Conservation (phyloP, 371 early-diverging fungal species). For the Mortierella sp. region DNA sequence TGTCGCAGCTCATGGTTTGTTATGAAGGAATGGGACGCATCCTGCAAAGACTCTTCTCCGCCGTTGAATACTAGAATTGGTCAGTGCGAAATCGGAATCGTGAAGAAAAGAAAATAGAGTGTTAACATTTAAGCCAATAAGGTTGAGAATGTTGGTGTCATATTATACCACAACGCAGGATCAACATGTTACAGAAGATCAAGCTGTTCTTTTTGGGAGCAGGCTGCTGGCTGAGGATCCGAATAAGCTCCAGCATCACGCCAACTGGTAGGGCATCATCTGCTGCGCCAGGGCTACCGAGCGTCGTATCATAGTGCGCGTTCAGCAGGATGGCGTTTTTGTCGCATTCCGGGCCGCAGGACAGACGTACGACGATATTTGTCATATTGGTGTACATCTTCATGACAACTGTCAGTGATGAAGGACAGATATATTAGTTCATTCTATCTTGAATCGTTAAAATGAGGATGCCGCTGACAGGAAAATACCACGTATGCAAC, state of each 20-base stretch:
- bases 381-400: constrained; percentile 77
- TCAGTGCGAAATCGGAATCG: neutral
- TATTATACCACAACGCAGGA: neutral
- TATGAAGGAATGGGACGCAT: constrained; percentile 82
- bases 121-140: too few relatives aligned
- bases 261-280: constrained; percentile 80
- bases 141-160: neutral
- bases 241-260: constrained; percentile 79
- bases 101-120: too few relatives aligned
- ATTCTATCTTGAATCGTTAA: too few relatives aligned
- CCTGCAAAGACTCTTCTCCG: constrained; percentile 82
- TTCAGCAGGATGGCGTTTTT: constrained; percentile 74
- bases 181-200: constrained; percentile 62
- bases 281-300: constrained; percentile 70
- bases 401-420: constrained; percentile 60
- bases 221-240: constrained; percentile 65
- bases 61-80: constrained; percentile 75
- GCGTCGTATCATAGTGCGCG: constrained; percentile 76
- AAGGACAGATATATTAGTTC: too few relatives aligned
- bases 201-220: constrained; percentile 62
- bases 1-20: constrained; percentile 68
- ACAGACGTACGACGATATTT: constrained; percentile 77
- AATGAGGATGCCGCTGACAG: too few relatives aligned
- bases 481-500: too few relatives aligned
- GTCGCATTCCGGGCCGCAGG: constrained; percentile 74